phyloP scores from a whole-genome alignment of 2,329 filamentous ascomycete genomes.

The Colletotrichum sp. region DNA sequence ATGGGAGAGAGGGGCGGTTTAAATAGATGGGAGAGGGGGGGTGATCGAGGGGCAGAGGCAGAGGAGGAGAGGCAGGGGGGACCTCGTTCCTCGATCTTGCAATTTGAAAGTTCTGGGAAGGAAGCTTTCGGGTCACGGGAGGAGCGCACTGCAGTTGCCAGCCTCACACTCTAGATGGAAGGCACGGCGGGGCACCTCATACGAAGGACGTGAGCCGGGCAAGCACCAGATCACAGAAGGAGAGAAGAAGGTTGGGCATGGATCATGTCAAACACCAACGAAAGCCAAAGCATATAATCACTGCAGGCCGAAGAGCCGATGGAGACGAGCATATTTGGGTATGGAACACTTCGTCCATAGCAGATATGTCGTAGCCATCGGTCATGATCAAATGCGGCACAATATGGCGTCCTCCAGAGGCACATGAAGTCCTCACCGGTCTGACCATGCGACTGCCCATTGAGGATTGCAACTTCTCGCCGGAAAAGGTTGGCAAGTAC shows the following conservation, averaged over 20 bases:
- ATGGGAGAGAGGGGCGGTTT: not conserved
- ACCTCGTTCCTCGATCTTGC: not conserved
- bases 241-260: not conserved
- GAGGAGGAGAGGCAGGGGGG: not conserved
- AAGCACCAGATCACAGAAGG: not conserved
- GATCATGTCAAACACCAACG: not conserved
- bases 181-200: not conserved
- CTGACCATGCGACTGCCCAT: not conserved
- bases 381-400: not conserved
- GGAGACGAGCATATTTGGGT: not conserved
- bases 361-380: not conserved
- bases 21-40: not conserved
- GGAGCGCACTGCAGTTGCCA: not conserved
- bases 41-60: not conserved
- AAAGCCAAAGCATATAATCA: not conserved
- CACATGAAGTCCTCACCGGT: not conserved
- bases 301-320: not conserved
- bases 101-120: not conserved
- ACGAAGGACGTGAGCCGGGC: not conserved
- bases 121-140: not conserved
- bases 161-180: not conserved
- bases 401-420: not conserved
- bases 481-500: not conserved
- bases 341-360: not conserved
- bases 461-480: not conserved